phyloP scores from a whole-genome alignment of 805 yeast species.

The Saccharomycopsis sp. region DNA sequence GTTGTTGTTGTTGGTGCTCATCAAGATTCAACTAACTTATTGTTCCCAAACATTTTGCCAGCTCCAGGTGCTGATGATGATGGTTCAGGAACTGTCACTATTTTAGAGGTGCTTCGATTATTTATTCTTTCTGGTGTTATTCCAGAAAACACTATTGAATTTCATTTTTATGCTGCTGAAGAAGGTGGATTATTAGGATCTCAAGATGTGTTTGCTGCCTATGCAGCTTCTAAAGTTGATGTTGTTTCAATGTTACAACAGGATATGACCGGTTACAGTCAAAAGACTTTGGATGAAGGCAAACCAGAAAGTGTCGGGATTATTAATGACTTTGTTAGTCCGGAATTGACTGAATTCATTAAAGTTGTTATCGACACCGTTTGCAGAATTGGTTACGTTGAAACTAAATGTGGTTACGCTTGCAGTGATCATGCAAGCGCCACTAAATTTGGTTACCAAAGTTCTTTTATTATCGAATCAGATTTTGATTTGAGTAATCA shows the following conservation, averaged over 20 bases:
- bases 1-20: conserved; percentile 84
- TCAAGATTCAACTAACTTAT: conserved; percentile 73
- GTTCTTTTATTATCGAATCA: conserved; percentile 76
- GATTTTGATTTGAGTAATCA: conserved; percentile 57
- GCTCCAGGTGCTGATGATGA: conserved; percentile 97
- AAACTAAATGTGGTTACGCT: conserved; percentile 81
- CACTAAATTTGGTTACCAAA: conserved; percentile 73
- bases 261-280: conserved; percentile 85
- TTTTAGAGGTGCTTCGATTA: conserved; percentile 66
- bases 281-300: conserved; percentile 42
- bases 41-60: conserved; percentile 57
- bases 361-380: conserved; percentile 56
- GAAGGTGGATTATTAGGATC: conserved; percentile 91
- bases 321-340: conserved; percentile 61
- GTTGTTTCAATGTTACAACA: conserved; percentile 88
- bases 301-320: conserved; percentile 68
- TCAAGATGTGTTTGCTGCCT: conserved; percentile 60
- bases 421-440: conserved; percentile 94
- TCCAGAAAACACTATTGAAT: conserved; percentile 77
- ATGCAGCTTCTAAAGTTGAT: conserved; percentile 36
- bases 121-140: conserved; percentile 30
- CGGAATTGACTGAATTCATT: conserved; percentile 50
- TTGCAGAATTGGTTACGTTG: conserved; percentile 62
- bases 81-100: conserved; percentile 81
- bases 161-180: conserved; percentile 93